Percentiles rank a stretch among this genome's conserved stretches.
These are phyloP conservation scores for Punica granatum DNA, from an alignment of 345 rosid species.

Conservation along the genomic window DNA sequence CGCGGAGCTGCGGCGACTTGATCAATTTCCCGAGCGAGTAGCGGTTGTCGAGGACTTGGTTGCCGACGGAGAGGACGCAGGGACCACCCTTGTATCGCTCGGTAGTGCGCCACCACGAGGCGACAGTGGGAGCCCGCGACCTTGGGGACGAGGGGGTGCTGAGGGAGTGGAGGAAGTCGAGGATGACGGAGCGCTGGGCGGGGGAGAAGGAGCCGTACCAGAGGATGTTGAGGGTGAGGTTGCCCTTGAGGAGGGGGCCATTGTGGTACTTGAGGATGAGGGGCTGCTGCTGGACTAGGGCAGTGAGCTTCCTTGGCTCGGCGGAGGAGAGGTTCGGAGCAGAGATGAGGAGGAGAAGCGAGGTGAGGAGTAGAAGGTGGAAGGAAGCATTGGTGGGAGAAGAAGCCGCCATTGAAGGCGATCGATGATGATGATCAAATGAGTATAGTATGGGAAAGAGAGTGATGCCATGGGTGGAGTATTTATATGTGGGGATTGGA, in stretches of 20 bases:
- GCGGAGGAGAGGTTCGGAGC: not conserved
- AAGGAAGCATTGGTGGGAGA: not conserved
- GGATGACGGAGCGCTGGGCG: constrained; percentile 28
- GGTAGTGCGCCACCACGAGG: constrained; percentile 38
- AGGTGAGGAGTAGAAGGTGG: not conserved
- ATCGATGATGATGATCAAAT: too few species aligned
- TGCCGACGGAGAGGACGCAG: constrained; percentile 18
- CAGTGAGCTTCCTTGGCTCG: constrained; percentile 10
- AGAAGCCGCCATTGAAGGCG: not conserved
- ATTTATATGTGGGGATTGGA: constrained; percentile 1
- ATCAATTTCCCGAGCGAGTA: constrained; percentile 25
- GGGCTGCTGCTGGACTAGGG: constrained; percentile 31
- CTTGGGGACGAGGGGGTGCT: constrained; percentile 2
- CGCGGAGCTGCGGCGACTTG: constrained; percentile 10
- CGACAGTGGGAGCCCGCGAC: constrained; percentile 13
- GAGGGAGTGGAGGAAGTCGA: constrained; percentile 29
- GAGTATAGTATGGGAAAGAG: not conserved
- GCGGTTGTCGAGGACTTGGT: constrained; percentile 23
- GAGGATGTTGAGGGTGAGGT: constrained; percentile 29
- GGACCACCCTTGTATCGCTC: constrained; percentile 27
- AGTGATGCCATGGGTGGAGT: not conserved
- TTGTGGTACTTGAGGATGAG: constrained; percentile 34
- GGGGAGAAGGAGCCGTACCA: constrained; percentile 40
- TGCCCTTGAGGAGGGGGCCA: constrained; percentile 31
- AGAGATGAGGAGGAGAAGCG: constrained; percentile 4